A percentile compares a stretch with the other conserved stretches of the same genome.
Conservation (phyloP, 2,329 filamentous ascomycete species). For the Diaporthe capsici region DNA sequence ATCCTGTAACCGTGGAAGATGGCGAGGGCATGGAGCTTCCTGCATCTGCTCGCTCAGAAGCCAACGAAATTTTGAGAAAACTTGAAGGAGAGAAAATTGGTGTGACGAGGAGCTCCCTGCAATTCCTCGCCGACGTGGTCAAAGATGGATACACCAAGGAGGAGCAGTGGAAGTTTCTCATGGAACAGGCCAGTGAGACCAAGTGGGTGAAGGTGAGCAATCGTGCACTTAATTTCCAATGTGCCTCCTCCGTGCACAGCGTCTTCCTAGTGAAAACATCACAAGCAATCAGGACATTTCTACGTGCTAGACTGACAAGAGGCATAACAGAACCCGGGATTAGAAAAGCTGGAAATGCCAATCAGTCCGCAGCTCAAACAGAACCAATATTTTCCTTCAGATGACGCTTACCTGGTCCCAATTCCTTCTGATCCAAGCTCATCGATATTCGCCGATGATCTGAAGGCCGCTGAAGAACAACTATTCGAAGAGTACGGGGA, state of each 20-base stretch:
- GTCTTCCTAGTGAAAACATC: background rate
- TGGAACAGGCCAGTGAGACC: constrained; percentile 4
- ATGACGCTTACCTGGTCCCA: constrained; percentile 43
- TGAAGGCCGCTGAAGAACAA: constrained; percentile 44
- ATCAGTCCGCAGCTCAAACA: constrained; percentile 43
- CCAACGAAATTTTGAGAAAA: constrained; percentile 38
- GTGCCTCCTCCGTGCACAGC: no score
- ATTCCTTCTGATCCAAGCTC: constrained; percentile 44
- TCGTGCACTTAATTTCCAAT: background rate
- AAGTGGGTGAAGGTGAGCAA: constrained; percentile 45
- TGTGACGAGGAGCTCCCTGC: constrained; percentile 42
- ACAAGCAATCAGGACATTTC: accelerated
- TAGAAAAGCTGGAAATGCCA: constrained; percentile 46
- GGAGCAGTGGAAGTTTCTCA: constrained; percentile 41
- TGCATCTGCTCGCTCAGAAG: background rate
- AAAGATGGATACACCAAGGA: constrained; percentile 42
- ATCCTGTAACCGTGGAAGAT: constrained; percentile 44
- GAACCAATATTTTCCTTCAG: constrained; percentile 42
- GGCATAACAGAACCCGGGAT: constrained; percentile 24
- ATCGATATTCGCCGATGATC: constrained; percentile 44
- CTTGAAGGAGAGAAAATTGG: constrained; percentile 44
- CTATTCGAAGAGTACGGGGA: constrained; percentile 44
- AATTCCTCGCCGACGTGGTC: constrained; percentile 43
- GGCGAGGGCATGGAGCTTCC: constrained; percentile 49
- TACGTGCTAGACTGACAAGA: background rate